phyloP scores from a whole-genome alignment of 2,329 filamentous ascomycete genomes.

The Colletotrichum camelliae region DNA sequence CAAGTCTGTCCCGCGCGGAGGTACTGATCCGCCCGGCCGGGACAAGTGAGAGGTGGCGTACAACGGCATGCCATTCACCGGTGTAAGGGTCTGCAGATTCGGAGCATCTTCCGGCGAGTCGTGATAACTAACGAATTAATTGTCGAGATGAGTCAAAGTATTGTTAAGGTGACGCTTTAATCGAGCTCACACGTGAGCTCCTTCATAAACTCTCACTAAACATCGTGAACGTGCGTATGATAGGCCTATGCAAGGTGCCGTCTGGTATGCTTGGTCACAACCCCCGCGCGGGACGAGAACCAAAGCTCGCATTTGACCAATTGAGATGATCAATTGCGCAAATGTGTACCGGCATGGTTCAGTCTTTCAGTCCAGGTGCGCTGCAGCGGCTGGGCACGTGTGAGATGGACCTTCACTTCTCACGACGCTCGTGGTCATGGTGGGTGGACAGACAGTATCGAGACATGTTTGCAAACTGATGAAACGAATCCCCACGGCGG shows the following conservation, averaged over 20 bases:
- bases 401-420: background rate
- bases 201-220: background rate
- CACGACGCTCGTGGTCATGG: too few relatives aligned
- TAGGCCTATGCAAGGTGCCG: background rate
- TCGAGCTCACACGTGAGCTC: background rate
- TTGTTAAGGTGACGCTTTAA: background rate
- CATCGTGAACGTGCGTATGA: background rate
- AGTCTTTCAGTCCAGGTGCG: rapidly evolving
- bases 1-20: background rate
- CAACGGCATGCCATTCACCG: background rate
- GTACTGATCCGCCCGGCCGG: background rate
- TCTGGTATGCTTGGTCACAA: background rate
- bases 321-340: background rate
- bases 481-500: too few relatives aligned
- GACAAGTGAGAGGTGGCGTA: background rate
- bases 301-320: background rate
- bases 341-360: rapidly evolving
- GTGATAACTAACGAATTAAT: background rate
- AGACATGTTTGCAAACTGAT: too few relatives aligned
- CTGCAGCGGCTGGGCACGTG: rapidly evolving
- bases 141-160: background rate
- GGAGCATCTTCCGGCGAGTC: background rate
- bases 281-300: background rate
- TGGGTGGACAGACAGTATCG: too few relatives aligned
- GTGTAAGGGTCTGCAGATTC: background rate